phyloP scores from a whole-genome alignment of 192 early-diverging fungal species.

The Entophlyctis helioformis region DNA sequence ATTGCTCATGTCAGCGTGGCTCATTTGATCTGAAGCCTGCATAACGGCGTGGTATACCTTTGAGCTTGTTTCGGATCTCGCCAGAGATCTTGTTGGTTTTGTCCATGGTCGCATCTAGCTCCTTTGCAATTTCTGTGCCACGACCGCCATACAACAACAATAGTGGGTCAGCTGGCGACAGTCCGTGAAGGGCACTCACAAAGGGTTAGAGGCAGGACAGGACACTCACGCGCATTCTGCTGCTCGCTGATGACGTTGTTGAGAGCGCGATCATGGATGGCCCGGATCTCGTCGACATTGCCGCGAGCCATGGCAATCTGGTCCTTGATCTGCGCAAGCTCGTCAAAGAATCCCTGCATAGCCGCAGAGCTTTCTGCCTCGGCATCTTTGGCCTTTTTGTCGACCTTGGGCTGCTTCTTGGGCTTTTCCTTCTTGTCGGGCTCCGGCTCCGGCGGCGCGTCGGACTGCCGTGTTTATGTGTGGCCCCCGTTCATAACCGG shows the following conservation, averaged over 20 bases:
- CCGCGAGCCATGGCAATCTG: conserved; percentile 23
- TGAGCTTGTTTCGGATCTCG: conserved; percentile 28
- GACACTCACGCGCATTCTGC: conserved; percentile 18
- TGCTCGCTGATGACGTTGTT: conserved; percentile 37
- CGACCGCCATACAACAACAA: background rate
- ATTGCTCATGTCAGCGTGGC: background rate
- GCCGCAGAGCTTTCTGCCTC: conserved; percentile 14
- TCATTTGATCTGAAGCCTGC: background rate
- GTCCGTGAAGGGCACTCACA: background rate
- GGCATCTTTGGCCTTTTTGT: conserved; percentile 5
- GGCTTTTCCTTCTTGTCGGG: conserved; percentile 6
- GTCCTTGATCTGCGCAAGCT: conserved; percentile 29
- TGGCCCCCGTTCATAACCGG: no score
- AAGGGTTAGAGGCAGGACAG: background rate
- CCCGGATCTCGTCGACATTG: conserved; percentile 27
- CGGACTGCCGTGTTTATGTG: no score
- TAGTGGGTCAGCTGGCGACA: background rate
- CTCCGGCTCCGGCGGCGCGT: no score
- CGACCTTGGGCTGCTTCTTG: conserved; percentile 5
- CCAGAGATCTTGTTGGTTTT: conserved; percentile 25
- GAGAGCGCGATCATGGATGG: conserved; percentile 32
- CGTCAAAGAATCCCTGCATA: conserved; percentile 35
- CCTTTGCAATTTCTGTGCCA: conserved; percentile 19
- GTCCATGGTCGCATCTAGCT: conserved; percentile 40
- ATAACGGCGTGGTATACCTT: conserved; percentile 6